Percentiles rank a stretch among this genome's conserved stretches.
These are phyloP conservation scores for Cyberlindnera maritima DNA, from an alignment of 805 yeast species.

Conservation along the genomic window DNA sequence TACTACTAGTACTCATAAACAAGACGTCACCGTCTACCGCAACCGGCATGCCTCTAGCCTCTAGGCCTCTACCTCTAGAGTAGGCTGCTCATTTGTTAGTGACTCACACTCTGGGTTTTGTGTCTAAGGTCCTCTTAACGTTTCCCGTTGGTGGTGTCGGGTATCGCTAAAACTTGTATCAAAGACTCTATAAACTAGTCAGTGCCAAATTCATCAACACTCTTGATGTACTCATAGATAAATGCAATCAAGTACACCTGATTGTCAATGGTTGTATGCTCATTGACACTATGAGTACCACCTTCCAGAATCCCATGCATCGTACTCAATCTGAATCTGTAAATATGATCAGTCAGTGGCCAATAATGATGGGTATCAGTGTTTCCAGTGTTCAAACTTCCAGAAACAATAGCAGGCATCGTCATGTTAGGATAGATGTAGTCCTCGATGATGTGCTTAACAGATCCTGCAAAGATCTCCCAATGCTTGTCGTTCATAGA, in stretches of 20 bases:
- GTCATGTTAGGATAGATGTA: constrained; percentile 35
- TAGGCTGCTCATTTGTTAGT: no score
- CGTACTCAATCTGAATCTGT: constrained; percentile 53
- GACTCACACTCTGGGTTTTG: no score
- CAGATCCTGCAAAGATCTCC: constrained; percentile 58
- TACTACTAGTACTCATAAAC: no score
- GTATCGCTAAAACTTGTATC: no score
- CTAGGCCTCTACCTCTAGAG: no score
- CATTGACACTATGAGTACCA: constrained; percentile 58
- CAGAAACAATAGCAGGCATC: constrained; percentile 45
- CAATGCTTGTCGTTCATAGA: constrained; percentile 48
- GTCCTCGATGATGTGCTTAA: constrained; percentile 62
- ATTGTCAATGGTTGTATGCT: constrained; percentile 45
- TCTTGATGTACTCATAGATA: constrained; percentile 46
- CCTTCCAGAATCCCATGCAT: constrained; percentile 33
- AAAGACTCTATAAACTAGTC: no score
- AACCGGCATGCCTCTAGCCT: no score
- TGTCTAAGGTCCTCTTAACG: no score
- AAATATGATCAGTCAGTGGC: constrained; percentile 58
- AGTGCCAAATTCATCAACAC: constrained; percentile 33
- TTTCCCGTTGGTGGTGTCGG: no score
- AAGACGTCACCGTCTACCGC: no score
- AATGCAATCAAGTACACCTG: constrained; percentile 53
- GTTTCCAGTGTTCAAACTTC: constrained; percentile 63
- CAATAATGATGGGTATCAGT: constrained; percentile 71